Conservation (phyloP, 1,284 basidiomycete species). For the Trichosporon faecale region DNA sequence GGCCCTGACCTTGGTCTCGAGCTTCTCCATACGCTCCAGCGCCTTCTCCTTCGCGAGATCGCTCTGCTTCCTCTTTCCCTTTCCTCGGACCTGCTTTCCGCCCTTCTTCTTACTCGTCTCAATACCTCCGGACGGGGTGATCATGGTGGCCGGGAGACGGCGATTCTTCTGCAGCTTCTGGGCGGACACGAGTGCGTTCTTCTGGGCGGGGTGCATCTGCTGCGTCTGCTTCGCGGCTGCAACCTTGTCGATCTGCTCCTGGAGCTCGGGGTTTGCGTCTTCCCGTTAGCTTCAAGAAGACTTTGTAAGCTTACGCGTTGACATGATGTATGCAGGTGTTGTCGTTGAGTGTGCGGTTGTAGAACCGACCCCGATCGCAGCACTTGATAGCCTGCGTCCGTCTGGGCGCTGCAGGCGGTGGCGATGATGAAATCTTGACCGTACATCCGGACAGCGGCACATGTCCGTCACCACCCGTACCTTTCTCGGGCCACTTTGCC, state of each 20-base stretch:
- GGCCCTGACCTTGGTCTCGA: constrained; percentile 25
- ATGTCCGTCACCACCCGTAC: constrained; percentile 4
- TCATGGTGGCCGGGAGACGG: constrained; percentile 49
- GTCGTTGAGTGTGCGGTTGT: neutral
- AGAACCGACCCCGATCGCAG: neutral
- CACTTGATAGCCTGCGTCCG: neutral
- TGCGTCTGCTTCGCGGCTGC: constrained; percentile 23
- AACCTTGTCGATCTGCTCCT: constrained; percentile 20
- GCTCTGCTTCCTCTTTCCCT: constrained; percentile 30
- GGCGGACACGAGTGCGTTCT: constrained; percentile 28
- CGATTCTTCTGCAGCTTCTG: constrained; percentile 45
- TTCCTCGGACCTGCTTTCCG: constrained; percentile 13
- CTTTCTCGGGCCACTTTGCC: constrained; percentile 7
- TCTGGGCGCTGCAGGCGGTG: neutral
- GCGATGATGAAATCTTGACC: constrained; percentile 11
- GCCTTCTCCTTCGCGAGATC: constrained; percentile 43
- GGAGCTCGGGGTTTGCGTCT: constrained; percentile 13
- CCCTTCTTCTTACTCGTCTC: constrained; percentile 34
- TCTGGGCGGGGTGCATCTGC: constrained; percentile 24
- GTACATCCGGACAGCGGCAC: neutral
- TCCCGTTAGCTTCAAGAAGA: neutral
- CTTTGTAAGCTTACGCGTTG: neutral
- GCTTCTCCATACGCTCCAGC: constrained; percentile 36
- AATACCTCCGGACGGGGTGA: constrained; percentile 37
- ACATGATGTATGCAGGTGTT: neutral